Conservation (phyloP, 495 filamentous ascomycete species). For the Lindgomyces ingoldianus region DNA sequence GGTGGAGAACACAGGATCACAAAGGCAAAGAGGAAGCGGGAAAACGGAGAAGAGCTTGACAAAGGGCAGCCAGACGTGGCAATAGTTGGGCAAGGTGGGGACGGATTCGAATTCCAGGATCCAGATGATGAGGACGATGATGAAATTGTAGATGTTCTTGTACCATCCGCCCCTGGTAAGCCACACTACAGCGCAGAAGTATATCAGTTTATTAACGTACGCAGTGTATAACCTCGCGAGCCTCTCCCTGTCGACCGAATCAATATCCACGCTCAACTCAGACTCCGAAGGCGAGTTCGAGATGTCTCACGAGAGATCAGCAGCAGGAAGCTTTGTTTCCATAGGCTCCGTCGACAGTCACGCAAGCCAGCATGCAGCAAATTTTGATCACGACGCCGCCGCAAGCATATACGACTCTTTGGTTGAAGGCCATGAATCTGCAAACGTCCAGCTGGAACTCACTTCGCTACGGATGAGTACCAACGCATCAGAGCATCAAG, state of each 20-base stretch:
- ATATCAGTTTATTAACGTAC: constrained; percentile 34
- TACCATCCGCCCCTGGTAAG: constrained; percentile 57
- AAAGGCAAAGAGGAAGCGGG: constrained; percentile 51
- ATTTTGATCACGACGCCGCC: constrained; percentile 87
- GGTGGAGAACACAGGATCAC: constrained; percentile 58
- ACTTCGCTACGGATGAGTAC: constrained; percentile 83
- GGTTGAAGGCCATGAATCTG: constrained; percentile 69
- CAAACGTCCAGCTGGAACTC: constrained; percentile 85
- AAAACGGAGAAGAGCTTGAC: constrained; percentile 45
- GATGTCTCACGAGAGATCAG: constrained; percentile 44
- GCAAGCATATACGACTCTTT: constrained; percentile 81
- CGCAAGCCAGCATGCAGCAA: constrained; percentile 52
- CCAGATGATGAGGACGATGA: constrained; percentile 56
- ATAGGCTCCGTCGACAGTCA: constrained; percentile 59
- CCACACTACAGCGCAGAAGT: constrained; percentile 1
- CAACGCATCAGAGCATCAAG: constrained; percentile 83
- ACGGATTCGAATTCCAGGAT: constrained; percentile 54
- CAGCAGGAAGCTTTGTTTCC: constrained; percentile 55
- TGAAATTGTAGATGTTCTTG: constrained; percentile 47
- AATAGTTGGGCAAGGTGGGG: constrained; percentile 58
- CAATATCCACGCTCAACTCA: constrained; percentile 71
- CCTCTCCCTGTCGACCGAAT: constrained; percentile 71
- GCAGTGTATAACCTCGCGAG: constrained; percentile 69
- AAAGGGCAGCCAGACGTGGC: constrained; percentile 54
- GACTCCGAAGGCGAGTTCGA: constrained; percentile 45